Evolutionary conservation across 768 basidiomycete genomes (phyloP).

Genomic region (Boletus pseudo-olivaceus): DNA sequence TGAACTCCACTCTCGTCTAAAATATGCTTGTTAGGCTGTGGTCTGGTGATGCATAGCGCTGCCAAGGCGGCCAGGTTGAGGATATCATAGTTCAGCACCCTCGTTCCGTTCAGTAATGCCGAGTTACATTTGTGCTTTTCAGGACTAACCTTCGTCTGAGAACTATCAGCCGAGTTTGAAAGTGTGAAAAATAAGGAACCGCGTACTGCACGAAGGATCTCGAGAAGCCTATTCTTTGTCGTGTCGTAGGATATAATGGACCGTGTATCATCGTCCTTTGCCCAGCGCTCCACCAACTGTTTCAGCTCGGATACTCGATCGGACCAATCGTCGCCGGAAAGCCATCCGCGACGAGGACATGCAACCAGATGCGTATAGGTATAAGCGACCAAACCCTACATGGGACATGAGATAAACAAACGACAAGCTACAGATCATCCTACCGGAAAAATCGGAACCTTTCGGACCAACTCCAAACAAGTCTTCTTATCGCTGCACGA

Average conservation of each 20-base stretch:
- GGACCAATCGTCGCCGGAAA: conserved; percentile 8
- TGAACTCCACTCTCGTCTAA: neutral
- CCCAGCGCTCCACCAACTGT: conserved; percentile 7
- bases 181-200: neutral
- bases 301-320: conserved; percentile 5
- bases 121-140: conserved; percentile 25
- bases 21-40: conserved; percentile 2
- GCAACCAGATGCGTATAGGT: conserved; percentile 24
- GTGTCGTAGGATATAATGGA: conserved; percentile 14
- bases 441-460: conserved; percentile 25
- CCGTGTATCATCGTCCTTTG: neutral
- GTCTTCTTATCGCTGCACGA: neutral
- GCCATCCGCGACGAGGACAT: conserved; percentile 15
- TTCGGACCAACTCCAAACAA: conserved; percentile 15
- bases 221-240: conserved; percentile 11
- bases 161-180: conserved; percentile 7
- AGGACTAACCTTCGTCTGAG: conserved; percentile 6
- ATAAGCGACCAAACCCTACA: conserved; percentile 29
- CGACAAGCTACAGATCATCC: neutral
- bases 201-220: conserved; percentile 17
- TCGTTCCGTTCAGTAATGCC: conserved; percentile 14
- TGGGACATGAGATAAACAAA: conserved; percentile 4
- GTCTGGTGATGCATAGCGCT: conserved; percentile 9
- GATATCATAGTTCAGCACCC: conserved; percentile 18
- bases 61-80: conserved; percentile 17